Evolutionary conservation across 768 basidiomycete genomes (phyloP).

Genomic region (Crepidotus variabilis): DNA sequence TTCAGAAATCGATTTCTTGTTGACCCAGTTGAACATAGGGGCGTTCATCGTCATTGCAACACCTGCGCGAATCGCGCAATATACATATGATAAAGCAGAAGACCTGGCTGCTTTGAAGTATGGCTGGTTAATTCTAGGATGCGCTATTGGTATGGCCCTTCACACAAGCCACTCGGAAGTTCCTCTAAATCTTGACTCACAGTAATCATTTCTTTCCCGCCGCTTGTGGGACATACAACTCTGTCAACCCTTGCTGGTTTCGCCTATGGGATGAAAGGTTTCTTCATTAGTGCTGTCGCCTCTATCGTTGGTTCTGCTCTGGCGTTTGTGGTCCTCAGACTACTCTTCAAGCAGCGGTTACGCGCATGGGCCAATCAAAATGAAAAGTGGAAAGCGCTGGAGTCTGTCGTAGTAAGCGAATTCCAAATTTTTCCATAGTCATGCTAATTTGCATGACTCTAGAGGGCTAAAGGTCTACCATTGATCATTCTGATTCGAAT

Average conservation of each 20-base stretch:
- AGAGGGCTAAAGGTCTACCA: conserved; percentile 76
- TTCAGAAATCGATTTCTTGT: background rate
- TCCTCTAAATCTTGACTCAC: conserved; percentile 2
- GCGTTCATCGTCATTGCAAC: conserved; percentile 48
- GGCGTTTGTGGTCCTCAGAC: conserved; percentile 57
- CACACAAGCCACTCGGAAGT: background rate
- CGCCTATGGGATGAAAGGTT: conserved; percentile 78
- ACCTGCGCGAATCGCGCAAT: conserved; percentile 66
- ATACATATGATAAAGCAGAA: conserved; percentile 64
- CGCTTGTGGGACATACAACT: conserved; percentile 66
- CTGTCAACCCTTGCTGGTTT: conserved; percentile 71
- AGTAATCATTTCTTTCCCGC: conserved; percentile 56
- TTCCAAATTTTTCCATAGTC: background rate
- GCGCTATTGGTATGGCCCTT: conserved; percentile 45
- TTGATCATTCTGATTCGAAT: conserved; percentile 78
- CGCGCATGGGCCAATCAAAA: conserved; percentile 58
- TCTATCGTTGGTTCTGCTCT: conserved; percentile 63
- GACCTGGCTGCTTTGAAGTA: conserved; percentile 52
- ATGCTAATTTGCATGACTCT: conserved; percentile 3
- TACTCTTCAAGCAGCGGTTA: conserved; percentile 52
- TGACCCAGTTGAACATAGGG: conserved; percentile 16
- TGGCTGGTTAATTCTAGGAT: conserved; percentile 58
- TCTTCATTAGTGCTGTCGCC: conserved; percentile 56
- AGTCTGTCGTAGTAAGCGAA: conserved; percentile 64
- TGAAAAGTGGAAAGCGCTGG: conserved; percentile 75